Percentiles rank a stretch among this genome's conserved stretches.
phyloP scores from a whole-genome alignment of 495 filamentous ascomycete genomes.

The Aspergillus saccharolyticus region DNA sequence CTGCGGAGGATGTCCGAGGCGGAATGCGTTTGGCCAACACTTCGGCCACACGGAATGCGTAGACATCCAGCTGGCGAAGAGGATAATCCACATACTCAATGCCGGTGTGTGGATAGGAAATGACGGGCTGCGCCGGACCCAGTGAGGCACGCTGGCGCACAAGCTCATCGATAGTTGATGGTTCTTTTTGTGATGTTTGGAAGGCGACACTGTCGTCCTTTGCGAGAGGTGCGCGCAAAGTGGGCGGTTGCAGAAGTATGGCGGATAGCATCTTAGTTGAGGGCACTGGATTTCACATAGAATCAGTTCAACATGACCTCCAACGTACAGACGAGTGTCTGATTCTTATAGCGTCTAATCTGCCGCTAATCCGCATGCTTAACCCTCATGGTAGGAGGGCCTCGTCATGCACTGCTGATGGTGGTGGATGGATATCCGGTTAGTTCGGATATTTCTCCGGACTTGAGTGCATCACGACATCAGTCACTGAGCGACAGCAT shows the following conservation, averaged over 20 bases:
- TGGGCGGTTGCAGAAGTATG: conserved; percentile 8
- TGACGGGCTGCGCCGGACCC: conserved; percentile 22
- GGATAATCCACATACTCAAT: conserved; percentile 31
- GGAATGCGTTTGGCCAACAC: conserved; percentile 16
- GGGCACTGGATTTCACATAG: not conserved
- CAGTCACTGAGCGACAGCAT: not conserved
- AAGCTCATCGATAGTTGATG: conserved; percentile 27
- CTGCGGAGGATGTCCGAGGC: conserved; percentile 19
- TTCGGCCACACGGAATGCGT: conserved; percentile 27
- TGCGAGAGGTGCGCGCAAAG: conserved; percentile 1
- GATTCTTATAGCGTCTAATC: not conserved
- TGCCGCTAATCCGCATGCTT: not conserved
- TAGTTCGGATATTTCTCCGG: not conserved
- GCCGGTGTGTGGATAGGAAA: conserved; percentile 24
- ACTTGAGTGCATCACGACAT: not conserved
- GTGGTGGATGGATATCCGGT: not conserved
- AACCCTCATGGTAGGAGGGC: too few relatives aligned
- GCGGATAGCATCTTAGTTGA: conserved; percentile 11
- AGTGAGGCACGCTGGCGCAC: conserved; percentile 26
- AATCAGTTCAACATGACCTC: not conserved
- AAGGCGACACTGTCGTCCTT: conserved; percentile 1
- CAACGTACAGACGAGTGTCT: not conserved
- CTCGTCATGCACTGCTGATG: not conserved
- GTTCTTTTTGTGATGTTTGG: conserved; percentile 2
- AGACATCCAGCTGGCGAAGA: conserved; percentile 28